A percentile compares a stretch with the other conserved stretches of the same genome.
phyloP scores from a whole-genome alignment of 495 filamentous ascomycete species.

The Pseudotulostoma volvatum region DNA sequence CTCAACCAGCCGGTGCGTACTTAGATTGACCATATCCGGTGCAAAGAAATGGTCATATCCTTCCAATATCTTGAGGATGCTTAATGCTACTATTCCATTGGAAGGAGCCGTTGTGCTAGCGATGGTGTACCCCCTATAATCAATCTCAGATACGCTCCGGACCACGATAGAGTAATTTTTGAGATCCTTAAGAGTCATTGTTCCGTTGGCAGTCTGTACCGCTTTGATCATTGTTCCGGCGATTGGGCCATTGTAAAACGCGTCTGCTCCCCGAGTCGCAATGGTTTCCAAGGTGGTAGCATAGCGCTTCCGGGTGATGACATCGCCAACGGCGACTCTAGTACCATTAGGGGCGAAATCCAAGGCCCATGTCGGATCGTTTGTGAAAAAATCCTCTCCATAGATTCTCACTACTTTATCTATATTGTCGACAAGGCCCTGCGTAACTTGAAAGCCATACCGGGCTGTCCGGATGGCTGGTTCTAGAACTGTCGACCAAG shows the following conservation, averaged over 20 bases:
- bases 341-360: constrained; percentile 80
- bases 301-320: constrained; percentile 60
- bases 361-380: constrained; percentile 61
- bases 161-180: constrained; percentile 47
- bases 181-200: constrained; percentile 69
- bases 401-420: constrained; percentile 15
- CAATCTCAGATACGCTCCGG: constrained; percentile 43
- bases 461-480: constrained; percentile 62
- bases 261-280: constrained; percentile 47
- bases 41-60: constrained; percentile 47
- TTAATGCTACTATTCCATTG: constrained; percentile 54
- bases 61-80: constrained; percentile 60
- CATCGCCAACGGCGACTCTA: constrained; percentile 51
- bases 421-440: constrained; percentile 60
- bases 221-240: constrained; percentile 58
- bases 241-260: constrained; percentile 59
- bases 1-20: constrained; percentile 68
- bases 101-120: constrained; percentile 54
- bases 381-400: constrained; percentile 44
- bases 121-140: constrained; percentile 55
- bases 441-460: constrained; percentile 52
- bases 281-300: constrained; percentile 64
- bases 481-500: constrained; percentile 51
- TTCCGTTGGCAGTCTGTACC: constrained; percentile 50
- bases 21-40: constrained; percentile 38